Base-by-base conservation (phyloP, 768 basidiomycete species). In the Floccularia luteovirens region DNA sequence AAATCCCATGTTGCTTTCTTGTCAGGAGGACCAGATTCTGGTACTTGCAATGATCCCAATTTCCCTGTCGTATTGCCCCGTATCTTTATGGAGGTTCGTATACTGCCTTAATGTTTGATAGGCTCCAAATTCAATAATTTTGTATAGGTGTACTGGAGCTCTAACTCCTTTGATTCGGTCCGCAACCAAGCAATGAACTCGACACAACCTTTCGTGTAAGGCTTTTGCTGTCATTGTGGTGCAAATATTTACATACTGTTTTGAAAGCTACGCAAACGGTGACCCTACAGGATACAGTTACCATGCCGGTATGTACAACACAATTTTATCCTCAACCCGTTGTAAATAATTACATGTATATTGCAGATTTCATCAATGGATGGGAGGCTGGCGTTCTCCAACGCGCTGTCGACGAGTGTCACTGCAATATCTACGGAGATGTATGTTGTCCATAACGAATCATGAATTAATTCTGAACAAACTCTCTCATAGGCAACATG, bases 301-400 rank as follows among this genome's bases (percentile, higher is more conserved):
- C 44, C 68, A 70, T 52, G 74, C 68, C 22, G 75, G 72, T 72
- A 43, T 31, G 66, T 14, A 31, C 40, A 21, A 25, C 27, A 10
- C 31, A 17, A 24, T 17, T 16, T 20, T 17, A 14, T 24, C 23
- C 37, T 25, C 31, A n/a, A n/a, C 7, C 7, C 5, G 6, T 27
- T 23, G 6, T 16, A 16, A 31, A 45, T 13, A 31, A 17, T 3
- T 31, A 2, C 35, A 17, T 10, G 37, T 38, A 22, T 6, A 24
- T 28, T 41, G n/a, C 14, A 70, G 73, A 78, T 47, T 78, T 70
- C 57, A 57, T 70, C 39, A 76, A 77, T 46, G 78, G 81, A 12
- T 84, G 81, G 81, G 72, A 77, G 34, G 46, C 52, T 1, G 70
- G 69, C 36, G 66, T 79, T 24, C 63, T 82, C 1, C 66, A 72